Conservation (phyloP, 306 rosid genomes). For the Dryas drummondii region DNA sequence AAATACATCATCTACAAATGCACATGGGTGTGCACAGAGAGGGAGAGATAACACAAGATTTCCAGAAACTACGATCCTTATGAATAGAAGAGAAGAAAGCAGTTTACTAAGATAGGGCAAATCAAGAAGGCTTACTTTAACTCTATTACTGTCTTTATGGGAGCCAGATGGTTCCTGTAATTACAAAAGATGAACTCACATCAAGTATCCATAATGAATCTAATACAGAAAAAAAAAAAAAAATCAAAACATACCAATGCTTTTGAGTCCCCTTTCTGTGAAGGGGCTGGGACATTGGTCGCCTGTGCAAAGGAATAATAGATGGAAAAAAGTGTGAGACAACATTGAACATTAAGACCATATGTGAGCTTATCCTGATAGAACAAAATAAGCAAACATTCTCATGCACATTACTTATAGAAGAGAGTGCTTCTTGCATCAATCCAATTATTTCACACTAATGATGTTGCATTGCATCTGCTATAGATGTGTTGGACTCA, state of each 20-base stretch:
- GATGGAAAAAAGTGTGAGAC: neutral
- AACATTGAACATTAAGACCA: slow-evolving; percentile 5
- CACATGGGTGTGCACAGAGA: neutral
- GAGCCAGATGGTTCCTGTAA: slow-evolving; percentile 45
- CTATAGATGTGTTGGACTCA: slow-evolving; percentile 1
- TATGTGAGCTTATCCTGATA: neutral
- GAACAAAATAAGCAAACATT: neutral
- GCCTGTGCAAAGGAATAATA: slow-evolving; percentile 7
- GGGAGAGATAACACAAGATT: neutral
- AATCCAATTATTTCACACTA: neutral
- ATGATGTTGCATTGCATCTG: neutral
- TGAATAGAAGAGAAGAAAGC: neutral
- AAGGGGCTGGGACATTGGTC: neutral
- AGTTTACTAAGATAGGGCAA: neutral
- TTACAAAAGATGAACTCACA: slow-evolving; percentile 20
- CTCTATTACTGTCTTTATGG: slow-evolving; percentile 43
- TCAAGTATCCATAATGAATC: neutral
- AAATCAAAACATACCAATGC: slow-evolving; percentile 8
- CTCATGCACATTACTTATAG: neutral
- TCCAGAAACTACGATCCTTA: neutral
- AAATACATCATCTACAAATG: neutral
- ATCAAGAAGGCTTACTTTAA: slow-evolving; percentile 37
- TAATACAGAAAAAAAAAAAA: neutral
- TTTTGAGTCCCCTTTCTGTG: slow-evolving; percentile 2
- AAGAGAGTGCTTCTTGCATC: slow-evolving; percentile 4